Base-by-base conservation (phyloP, 768 basidiomycete species). In the Sarcodon aspratus region DNA sequence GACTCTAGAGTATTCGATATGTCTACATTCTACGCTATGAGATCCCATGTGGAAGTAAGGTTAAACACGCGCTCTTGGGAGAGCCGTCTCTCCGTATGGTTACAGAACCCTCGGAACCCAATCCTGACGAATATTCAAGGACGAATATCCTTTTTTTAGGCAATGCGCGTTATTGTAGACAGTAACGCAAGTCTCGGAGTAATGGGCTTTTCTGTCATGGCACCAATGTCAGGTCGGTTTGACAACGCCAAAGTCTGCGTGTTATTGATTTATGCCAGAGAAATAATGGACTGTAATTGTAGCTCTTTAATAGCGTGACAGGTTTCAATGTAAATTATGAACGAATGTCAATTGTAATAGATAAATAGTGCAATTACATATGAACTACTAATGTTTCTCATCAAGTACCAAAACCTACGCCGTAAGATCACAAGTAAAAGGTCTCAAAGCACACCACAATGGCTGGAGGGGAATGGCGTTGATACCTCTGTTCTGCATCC, bases 1-100 rank as follows among this genome's bases (percentile, higher is more conserved):
- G 54, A 54, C 6, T 71, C 59, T 1, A 84, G 52, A 0, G 67
- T 60, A 2, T 73, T 79, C 9, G 92, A 71, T 33, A 98, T 66
- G 58, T 97, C 94, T 33, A 99, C 68, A 0, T 79, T 74, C 85
- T 15, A 98, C 67, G 56, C 86, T 91, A 62, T 98, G 98, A 69
- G 92, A 97, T 13, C n/a, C n/a, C n/a, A 74, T 81, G 45, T 95
- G 61, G 4, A 88, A 88, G 59, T 94, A 69, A 58, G 94, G 95
- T 32, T 11, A 10, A 13, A 47, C 7, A 7, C 15, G 27, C 33
- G 18, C n/a, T n/a, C n/a, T n/a, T n/a, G n/a, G n/a, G n/a, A 50
- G 32, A 44, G 9, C 6, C 27, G 47, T 32, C 44, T 1, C 17
- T 3, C 17, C 35, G n/a, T n/a, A n/a, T n/a, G n/a, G n/a, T n/a